Percentiles rank a stretch among this genome's conserved stretches.
phyloP scores from a whole-genome alignment of 495 filamentous ascomycete genomes.

The Xylaria intraflava region DNA sequence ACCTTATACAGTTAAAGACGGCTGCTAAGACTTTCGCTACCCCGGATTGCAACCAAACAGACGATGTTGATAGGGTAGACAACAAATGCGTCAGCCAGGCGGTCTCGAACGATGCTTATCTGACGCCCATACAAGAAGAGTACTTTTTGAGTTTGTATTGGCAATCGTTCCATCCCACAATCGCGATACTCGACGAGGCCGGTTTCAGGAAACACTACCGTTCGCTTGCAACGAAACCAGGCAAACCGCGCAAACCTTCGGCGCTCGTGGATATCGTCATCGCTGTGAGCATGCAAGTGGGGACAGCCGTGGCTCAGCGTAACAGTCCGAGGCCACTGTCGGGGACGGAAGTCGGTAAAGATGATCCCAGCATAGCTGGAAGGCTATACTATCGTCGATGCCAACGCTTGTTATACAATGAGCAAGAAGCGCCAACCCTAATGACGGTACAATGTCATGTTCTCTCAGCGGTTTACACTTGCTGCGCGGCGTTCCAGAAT shows the following conservation, averaged over 20 bases:
- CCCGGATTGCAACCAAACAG: slow-evolving; percentile 10
- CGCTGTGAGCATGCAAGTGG: slow-evolving; percentile 50
- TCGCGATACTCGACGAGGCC: slow-evolving; percentile 40
- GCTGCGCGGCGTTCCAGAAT: slow-evolving; percentile 44
- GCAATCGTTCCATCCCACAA: slow-evolving; percentile 38
- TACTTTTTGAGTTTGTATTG: slow-evolving; percentile 44
- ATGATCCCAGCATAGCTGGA: slow-evolving; percentile 41
- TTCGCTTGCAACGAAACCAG: slow-evolving; percentile 37
- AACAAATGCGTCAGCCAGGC: neutral
- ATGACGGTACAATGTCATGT: slow-evolving; percentile 47
- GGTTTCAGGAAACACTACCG: slow-evolving; percentile 44
- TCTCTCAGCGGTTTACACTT: slow-evolving; percentile 40
- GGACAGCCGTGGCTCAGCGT: slow-evolving; percentile 25
- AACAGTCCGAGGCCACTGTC: slow-evolving; percentile 12
- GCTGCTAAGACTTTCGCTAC: slow-evolving; percentile 11
- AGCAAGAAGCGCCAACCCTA: slow-evolving; percentile 46
- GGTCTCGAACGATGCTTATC: slow-evolving; percentile 12
- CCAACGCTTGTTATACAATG: slow-evolving; percentile 37
- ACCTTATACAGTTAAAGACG: slow-evolving; percentile 13
- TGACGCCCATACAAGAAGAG: slow-evolving; percentile 40
- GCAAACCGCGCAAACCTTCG: slow-evolving; percentile 36
- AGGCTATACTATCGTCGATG: slow-evolving; percentile 40
- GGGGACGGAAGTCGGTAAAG: slow-evolving; percentile 13
- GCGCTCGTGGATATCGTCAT: slow-evolving; percentile 50
- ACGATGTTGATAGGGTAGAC: slow-evolving; percentile 7